phyloP scores from a whole-genome alignment of 257 asterid genomes.

The Jaltomata sinuosa region DNA sequence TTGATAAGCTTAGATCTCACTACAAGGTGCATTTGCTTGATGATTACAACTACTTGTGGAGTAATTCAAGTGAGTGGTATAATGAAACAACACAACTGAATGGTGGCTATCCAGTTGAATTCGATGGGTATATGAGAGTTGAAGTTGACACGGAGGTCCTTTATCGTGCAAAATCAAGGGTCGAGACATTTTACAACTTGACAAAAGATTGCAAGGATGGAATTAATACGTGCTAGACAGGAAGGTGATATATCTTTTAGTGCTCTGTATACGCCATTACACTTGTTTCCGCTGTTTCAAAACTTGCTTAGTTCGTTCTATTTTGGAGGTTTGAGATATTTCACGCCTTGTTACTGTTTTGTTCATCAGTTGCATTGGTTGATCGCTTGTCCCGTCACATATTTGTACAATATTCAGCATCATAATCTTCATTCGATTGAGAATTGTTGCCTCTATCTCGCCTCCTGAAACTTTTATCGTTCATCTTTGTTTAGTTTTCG shows the following conservation, averaged over 20 bases:
- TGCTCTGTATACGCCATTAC: background rate
- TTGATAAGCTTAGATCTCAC: conserved; percentile 89
- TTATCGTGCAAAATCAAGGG: conserved; percentile 65
- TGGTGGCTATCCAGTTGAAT: conserved; percentile 65
- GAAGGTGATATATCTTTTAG: background rate
- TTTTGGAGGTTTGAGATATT: background rate
- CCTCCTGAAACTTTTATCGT: background rate
- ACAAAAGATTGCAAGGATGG: conserved; percentile 94
- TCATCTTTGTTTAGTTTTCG: background rate
- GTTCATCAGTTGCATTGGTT: background rate
- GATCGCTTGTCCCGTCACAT: background rate
- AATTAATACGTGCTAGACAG: conserved; percentile 58
- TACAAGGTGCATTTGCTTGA: conserved; percentile 87
- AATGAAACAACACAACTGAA: conserved; percentile 63
- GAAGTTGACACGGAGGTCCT: conserved; percentile 96
- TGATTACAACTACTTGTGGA: conserved; percentile 77
- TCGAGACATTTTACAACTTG: conserved; percentile 86
- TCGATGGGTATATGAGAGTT: conserved; percentile 91
- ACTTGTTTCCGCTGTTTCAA: background rate
- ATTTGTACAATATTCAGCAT: background rate
- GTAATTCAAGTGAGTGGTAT: conserved; percentile 84
- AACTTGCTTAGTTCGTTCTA: background rate
- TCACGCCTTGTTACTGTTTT: background rate
- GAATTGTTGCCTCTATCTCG: background rate
- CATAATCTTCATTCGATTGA: background rate